Conservation (phyloP, 2,329 filamentous ascomycete species). For the Leptographium galeiforme region DNA sequence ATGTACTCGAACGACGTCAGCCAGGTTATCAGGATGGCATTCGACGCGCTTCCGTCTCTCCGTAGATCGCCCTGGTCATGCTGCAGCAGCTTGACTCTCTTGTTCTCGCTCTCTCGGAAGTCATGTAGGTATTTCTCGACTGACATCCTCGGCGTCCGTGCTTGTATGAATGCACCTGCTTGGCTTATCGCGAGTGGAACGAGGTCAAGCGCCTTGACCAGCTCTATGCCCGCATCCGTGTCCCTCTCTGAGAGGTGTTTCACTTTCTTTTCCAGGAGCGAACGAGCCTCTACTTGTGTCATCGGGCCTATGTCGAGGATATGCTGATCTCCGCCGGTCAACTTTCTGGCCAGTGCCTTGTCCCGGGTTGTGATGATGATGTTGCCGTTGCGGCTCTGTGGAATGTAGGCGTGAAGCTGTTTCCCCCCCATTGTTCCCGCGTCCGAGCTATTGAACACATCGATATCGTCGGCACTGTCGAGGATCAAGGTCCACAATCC, state of each 20-base stretch:
- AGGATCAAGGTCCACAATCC: not conserved
- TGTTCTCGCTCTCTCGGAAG: not conserved
- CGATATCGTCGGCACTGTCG: not conserved
- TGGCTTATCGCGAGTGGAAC: not conserved
- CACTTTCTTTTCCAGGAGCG: not conserved
- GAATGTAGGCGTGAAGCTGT: not conserved
- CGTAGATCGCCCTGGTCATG: not conserved
- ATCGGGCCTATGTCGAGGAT: not conserved
- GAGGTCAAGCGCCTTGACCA: not conserved
- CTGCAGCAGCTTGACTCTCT: not conserved
- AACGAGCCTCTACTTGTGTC: not conserved
- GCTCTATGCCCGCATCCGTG: not conserved
- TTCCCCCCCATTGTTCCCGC: not conserved
- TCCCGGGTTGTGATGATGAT: not conserved
- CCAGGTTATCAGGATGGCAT: not conserved
- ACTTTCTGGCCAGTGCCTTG: not conserved
- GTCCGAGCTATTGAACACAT: not conserved
- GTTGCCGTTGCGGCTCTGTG: not conserved
- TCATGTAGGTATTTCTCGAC: not conserved
- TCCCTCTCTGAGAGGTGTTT: not conserved
- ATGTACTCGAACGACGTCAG: not conserved
- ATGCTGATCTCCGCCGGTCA: not conserved
- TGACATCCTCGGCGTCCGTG: not conserved
- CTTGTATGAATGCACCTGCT: not conserved
- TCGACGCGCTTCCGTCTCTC: not conserved